Evolutionary conservation across 495 filamentous ascomycete genomes (phyloP).

Genomic region (Tuber magnatum): DNA sequence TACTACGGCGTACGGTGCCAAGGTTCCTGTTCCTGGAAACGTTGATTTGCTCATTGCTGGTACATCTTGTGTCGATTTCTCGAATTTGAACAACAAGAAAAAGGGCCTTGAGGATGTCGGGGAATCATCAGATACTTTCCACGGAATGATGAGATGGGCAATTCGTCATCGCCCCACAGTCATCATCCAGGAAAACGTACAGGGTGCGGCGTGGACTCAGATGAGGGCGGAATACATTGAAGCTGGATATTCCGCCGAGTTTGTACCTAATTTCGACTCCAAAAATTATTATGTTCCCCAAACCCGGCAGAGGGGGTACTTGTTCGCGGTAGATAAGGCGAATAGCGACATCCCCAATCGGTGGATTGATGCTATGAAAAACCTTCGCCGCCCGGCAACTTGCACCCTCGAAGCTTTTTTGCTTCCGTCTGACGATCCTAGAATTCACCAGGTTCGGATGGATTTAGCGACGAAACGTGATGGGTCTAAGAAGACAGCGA

Average conservation of each 20-base stretch:
- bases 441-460: conserved; percentile 49
- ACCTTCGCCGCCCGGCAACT: conserved; percentile 55
- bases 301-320: conserved; percentile 65
- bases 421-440: conserved; percentile 52
- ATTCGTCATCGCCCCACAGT: conserved; percentile 53
- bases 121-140: conserved; percentile 65
- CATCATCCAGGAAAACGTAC: conserved; percentile 70
- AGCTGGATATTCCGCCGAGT: conserved; percentile 52
- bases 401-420: conserved; percentile 59
- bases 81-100: conserved; percentile 48
- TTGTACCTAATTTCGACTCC: conserved; percentile 51
- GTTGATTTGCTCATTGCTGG: conserved; percentile 68
- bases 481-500: conserved; percentile 24
- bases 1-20: conserved; percentile 64
- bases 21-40: conserved; percentile 51
- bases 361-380: conserved; percentile 45
- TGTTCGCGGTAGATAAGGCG: conserved; percentile 54
- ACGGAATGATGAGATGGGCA: conserved; percentile 55
- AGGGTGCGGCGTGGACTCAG: conserved; percentile 54
- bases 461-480: conserved; percentile 41
- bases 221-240: conserved; percentile 49
- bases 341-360: conserved; percentile 37
- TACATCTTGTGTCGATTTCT: conserved; percentile 73
- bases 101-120: conserved; percentile 51
- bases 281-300: conserved; percentile 77